Base-by-base conservation (phyloP, 345 rosid genomes). In the Brassica incana region DNA sequence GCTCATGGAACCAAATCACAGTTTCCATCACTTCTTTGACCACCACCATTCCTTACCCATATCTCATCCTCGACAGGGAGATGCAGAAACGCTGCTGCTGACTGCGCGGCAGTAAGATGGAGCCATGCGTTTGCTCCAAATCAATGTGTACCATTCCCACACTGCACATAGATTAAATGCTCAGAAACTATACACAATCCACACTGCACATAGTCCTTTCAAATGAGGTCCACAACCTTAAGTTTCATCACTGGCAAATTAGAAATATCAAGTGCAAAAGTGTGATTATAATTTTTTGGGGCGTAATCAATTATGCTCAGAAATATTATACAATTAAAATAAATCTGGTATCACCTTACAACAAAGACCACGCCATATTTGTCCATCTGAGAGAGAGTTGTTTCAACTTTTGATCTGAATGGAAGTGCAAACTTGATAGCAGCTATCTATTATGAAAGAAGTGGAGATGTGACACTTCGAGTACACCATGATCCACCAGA, bases 81-180 rank as follows among this genome's bases (percentile, higher is more conserved):
- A 74, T 90, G 83, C 23, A 93, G 96, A 81, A 89, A 91, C 27
- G 69, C 76, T 62, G 92, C 85, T 29, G 94, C 91, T 78, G 82
- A 82, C 79, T 89, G 96, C 8, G 92, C 93, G 16, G 92, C 92
- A n/a, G 86, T 67, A 12, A 93, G 97, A 73, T 96, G 91, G 76
- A 95, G 96, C 98, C 98, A 93, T 6, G 98, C 93, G 85, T 95
- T 95, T 73, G 99, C 94, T 85, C 98, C 87, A 79, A 95, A 95
- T 6, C 98, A 98, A 84, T 88, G 91, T 54, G 97, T 97, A 88
- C 91, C 92, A 87, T 93, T 95, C 75, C 98, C 98, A 86, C 93
- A 93, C 98, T 93, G 89, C 82, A 85, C 35, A 72, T 7, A 18
- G 50, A 75, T 23, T 10, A 77, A 77, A 8, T 38, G 6, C 9